phyloP scores from a whole-genome alignment of 495 filamentous ascomycete species.

The Aspergillus sparsus region DNA sequence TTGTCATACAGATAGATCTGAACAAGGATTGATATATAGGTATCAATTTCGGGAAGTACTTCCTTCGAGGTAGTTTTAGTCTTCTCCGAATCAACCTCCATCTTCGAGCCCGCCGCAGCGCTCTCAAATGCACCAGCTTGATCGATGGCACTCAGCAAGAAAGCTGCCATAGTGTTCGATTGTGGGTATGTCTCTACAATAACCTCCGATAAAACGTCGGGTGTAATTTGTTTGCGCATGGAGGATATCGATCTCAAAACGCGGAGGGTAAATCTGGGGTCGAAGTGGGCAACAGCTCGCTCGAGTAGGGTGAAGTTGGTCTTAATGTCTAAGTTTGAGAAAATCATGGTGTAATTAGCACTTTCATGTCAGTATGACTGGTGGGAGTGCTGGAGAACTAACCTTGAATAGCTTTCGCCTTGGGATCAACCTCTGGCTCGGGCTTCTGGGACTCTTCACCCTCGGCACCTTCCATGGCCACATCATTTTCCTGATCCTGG shows the following conservation, averaged over 20 bases:
- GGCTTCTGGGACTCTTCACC: constrained; percentile 50
- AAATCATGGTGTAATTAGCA: constrained; percentile 9
- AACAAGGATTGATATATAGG: constrained; percentile 84
- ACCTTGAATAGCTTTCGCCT: constrained; percentile 67
- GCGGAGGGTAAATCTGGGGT: constrained; percentile 89
- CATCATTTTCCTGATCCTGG: constrained; percentile 69
- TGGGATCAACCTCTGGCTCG: constrained; percentile 60
- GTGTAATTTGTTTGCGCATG: constrained; percentile 84
- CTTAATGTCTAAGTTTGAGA: constrained; percentile 72
- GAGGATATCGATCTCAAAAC: constrained; percentile 94
- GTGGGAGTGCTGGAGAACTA: constrained; percentile 24
- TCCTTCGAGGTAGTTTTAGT: constrained; percentile 57
- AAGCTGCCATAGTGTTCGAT: constrained; percentile 64
- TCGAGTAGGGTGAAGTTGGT: constrained; percentile 88
- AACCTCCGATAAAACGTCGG: constrained; percentile 76
- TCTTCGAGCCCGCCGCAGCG: constrained; percentile 56
- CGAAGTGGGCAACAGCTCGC: constrained; percentile 88
- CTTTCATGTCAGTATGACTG: neutral
- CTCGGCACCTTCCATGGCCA: constrained; percentile 69
- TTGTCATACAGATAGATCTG: constrained; percentile 89
- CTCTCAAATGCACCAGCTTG: constrained; percentile 62
- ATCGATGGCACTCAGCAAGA: constrained; percentile 67
- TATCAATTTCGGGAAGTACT: constrained; percentile 83
- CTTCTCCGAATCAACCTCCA: constrained; percentile 75
- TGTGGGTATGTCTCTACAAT: constrained; percentile 76